Base-by-base conservation (phyloP, 768 basidiomycete genomes). In the Termitomyces sp. region DNA sequence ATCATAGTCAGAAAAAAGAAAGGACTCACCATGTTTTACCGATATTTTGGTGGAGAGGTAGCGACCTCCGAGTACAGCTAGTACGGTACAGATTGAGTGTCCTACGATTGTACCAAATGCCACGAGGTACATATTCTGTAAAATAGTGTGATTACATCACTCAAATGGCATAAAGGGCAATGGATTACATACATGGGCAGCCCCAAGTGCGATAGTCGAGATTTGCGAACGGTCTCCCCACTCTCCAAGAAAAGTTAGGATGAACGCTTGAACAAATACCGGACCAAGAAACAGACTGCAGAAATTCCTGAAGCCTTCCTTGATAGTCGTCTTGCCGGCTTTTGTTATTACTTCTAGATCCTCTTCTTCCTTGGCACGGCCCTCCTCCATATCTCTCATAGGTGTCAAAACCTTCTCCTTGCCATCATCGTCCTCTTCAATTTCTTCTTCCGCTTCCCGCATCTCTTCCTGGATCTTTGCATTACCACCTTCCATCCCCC, bases 151-250 rank as follows among this genome's bases (percentile, higher is more conserved):
- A 30, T 9, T 49, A 38, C 43, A 17, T 62, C 40, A 30, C 21
- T 47, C 44, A 21, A 17, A 28, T 47, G 31, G 37, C 48, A 51
- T 38, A 17, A 51, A 23, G 17, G 9, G 26, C 26, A n/a, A 51
- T n/a, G 48, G n/a, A 42, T 40, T 19, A 73, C 74, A 40, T 67
- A 98, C 96, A 74, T 99, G 94, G 21, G 95, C 91, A 23, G 95
- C 95, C 2, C 91, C 96, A 52, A 98, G 76, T 5, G 93, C 95
- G 60, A 98, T 96, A 2, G 97, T 98, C 1, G 97, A 89, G 64
- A 98, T 93, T 74, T 99, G 96, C 66, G 93, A 96, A 53, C 96
- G 75, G 73, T 98, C 97, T 0, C 97, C 96, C 97, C 97, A 98
- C 73, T 99, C 97, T 10, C 95, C 97, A n/a, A 99, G 77, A 72